These are phyloP conservation scores for Talaromyces sp. DNA, from an alignment of 2,329 filamentous ascomycete species.

Conservation along the genomic window DNA sequence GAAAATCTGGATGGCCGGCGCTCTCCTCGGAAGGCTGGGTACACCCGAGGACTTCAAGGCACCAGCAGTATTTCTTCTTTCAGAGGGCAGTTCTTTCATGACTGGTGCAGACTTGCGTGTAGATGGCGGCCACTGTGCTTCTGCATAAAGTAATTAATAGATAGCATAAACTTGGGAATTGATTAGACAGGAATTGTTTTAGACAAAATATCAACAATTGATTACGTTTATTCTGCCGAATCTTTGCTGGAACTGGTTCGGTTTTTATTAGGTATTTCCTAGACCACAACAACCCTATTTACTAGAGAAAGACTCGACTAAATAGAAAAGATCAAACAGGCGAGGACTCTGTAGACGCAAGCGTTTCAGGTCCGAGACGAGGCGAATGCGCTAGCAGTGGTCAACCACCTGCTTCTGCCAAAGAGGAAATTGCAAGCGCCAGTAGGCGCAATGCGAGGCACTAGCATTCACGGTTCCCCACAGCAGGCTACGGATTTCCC, in stretches of 20 bases:
- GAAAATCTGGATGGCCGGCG: slow-evolving; percentile 50
- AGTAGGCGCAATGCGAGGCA: neutral
- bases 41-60: slow-evolving; percentile 39
- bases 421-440: neutral
- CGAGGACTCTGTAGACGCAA: neutral
- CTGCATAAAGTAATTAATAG: slow-evolving; percentile 19
- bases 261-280: neutral
- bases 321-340: neutral
- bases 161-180: neutral
- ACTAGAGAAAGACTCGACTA: too few relatives aligned
- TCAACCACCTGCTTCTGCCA: neutral
- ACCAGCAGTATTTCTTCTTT: slow-evolving; percentile 30
- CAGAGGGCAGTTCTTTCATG: slow-evolving; percentile 35
- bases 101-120: slow-evolving; percentile 32
- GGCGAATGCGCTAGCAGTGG: neutral
- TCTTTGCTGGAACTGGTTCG: neutral
- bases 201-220: neutral
- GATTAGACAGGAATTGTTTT: neutral
- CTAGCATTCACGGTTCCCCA: neutral
- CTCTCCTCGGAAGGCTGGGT: slow-evolving; percentile 45
- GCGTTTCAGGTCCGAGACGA: neutral
- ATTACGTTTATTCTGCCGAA: neutral
- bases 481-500: neutral
- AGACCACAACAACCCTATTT: neutral
- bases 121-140: slow-evolving; percentile 36